Evolutionary conservation across 352 stramenopile species (phyloP).

Genomic region (Pythium volutum): DNA sequence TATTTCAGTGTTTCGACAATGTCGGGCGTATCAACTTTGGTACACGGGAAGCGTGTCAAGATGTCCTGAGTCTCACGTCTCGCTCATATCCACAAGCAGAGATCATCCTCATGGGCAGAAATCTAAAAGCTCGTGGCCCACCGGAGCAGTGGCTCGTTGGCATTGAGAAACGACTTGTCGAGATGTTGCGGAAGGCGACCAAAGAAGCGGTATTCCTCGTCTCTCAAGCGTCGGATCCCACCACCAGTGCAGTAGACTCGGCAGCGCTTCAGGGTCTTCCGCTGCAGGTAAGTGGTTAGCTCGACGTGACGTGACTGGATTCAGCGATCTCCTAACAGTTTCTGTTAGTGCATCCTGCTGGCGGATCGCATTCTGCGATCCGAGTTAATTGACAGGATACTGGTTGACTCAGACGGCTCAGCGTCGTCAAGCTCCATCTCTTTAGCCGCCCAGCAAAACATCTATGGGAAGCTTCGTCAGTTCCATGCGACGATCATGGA

Average conservation of each 20-base stretch:
- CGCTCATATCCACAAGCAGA: conserved; percentile 39
- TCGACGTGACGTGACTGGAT: neutral
- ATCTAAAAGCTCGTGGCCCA: conserved; percentile 65
- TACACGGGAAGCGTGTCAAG: conserved; percentile 52
- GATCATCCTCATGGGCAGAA: conserved; percentile 61
- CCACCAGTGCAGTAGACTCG: conserved; percentile 1
- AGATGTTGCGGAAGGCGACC: conserved; percentile 51
- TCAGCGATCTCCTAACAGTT: neutral
- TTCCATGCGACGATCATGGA: conserved; percentile 8
- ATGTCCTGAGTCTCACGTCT: conserved; percentile 45
- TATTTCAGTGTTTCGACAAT: conserved; percentile 75
- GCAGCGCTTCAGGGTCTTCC: conserved; percentile 10
- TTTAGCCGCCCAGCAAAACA: neutral
- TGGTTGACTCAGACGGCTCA: neutral
- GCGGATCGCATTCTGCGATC: conserved; percentile 48
- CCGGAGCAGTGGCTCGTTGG: conserved; percentile 64
- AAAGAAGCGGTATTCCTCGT: conserved; percentile 35
- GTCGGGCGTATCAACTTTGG: conserved; percentile 55
- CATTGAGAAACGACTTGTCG: conserved; percentile 52
- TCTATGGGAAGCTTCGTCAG: conserved; percentile 12
- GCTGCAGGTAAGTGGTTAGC: conserved; percentile 17
- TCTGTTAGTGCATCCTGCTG: conserved; percentile 32
- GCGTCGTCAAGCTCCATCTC: neutral
- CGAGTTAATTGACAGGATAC: conserved; percentile 33
- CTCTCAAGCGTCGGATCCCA: neutral